Evolutionary conservation across 441 rosid species (phyloP).

Genomic region (Populus trichocarpa): DNA sequence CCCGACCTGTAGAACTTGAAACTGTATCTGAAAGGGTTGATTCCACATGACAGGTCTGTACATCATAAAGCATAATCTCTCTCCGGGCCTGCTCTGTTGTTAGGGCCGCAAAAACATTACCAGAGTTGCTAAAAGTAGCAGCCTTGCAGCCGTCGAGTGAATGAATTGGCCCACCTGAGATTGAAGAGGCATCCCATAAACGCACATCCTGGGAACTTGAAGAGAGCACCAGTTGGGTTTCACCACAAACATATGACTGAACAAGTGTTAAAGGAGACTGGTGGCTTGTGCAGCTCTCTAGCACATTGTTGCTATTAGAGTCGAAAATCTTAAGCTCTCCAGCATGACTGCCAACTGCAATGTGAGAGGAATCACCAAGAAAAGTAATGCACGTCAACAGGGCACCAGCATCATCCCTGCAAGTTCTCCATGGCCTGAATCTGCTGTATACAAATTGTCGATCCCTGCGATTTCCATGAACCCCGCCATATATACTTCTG

Average conservation of each 20-base stretch:
- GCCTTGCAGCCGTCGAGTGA: slow-evolving; percentile 83
- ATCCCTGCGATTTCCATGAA: slow-evolving; percentile 93
- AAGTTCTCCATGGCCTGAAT: slow-evolving; percentile 92
- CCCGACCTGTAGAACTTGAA: slow-evolving; percentile 61
- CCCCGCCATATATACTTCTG: slow-evolving; percentile 75
- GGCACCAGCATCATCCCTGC: slow-evolving; percentile 79
- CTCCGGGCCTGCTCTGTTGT: slow-evolving; percentile 54
- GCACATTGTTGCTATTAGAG: slow-evolving; percentile 56
- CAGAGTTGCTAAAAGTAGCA: slow-evolving; percentile 90
- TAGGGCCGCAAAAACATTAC: slow-evolving; percentile 66
- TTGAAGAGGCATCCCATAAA: slow-evolving; percentile 84
- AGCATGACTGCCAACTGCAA: slow-evolving; percentile 88
- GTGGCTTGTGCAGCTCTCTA: slow-evolving; percentile 82
- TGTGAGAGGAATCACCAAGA: slow-evolving; percentile 69
- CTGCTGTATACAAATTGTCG: slow-evolving; percentile 97
- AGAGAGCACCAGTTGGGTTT: slow-evolving; percentile 73
- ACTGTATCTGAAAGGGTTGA: slow-evolving; percentile 59
- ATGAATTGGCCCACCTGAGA: slow-evolving; percentile 69
- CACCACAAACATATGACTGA: slow-evolving; percentile 64
- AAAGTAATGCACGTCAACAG: slow-evolving; percentile 79
- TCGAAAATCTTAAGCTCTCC: slow-evolving; percentile 87
- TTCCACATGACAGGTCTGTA: slow-evolving; percentile 62
- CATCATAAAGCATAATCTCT: slow-evolving; percentile 88
- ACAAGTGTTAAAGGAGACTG: slow-evolving; percentile 73
- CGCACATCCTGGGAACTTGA: slow-evolving; percentile 84